phyloP scores from a whole-genome alignment of 768 basidiomycete genomes.

The Panus rudis region DNA sequence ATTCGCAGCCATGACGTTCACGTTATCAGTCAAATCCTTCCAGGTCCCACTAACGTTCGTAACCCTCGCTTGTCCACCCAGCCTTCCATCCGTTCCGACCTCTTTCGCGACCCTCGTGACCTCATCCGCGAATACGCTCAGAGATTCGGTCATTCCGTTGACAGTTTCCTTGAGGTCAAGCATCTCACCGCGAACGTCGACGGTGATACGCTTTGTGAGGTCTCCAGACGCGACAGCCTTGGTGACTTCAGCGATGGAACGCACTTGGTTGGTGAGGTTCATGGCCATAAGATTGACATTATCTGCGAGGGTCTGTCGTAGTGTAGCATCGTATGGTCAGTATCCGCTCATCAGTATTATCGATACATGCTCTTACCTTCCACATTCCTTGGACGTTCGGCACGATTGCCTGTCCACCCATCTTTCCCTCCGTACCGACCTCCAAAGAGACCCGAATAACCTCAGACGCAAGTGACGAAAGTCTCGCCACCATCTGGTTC shows the following conservation, averaged over 20 bases:
- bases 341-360: neutral
- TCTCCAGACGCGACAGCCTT: slow-evolving; percentile 94
- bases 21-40: slow-evolving; percentile 95
- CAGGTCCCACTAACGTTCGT: slow-evolving; percentile 94
- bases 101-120: slow-evolving; percentile 85
- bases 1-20: slow-evolving; percentile 93
- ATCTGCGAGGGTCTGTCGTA: slow-evolving; percentile 51
- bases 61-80: slow-evolving; percentile 93
- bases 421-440: slow-evolving; percentile 87
- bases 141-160: slow-evolving; percentile 88
- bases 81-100: slow-evolving; percentile 92
- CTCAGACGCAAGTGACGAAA: slow-evolving; percentile 69
- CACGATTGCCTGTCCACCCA: slow-evolving; percentile 89
- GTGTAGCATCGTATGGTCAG: neutral
- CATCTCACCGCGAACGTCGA: slow-evolving; percentile 91
- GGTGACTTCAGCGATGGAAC: slow-evolving; percentile 89
- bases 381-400: slow-evolving; percentile 93
- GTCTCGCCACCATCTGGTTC: slow-evolving; percentile 69
- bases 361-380: slow-evolving; percentile 48
- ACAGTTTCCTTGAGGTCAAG: slow-evolving; percentile 86
- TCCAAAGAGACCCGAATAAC: slow-evolving; percentile 91
- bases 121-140: slow-evolving; percentile 82
- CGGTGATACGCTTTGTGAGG: slow-evolving; percentile 87
- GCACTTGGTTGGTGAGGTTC: slow-evolving; percentile 87
- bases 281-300: slow-evolving; percentile 88